Evolutionary conservation across 2,329 filamentous ascomycete species (phyloP).

Genomic region (Claviceps humidiphila): DNA sequence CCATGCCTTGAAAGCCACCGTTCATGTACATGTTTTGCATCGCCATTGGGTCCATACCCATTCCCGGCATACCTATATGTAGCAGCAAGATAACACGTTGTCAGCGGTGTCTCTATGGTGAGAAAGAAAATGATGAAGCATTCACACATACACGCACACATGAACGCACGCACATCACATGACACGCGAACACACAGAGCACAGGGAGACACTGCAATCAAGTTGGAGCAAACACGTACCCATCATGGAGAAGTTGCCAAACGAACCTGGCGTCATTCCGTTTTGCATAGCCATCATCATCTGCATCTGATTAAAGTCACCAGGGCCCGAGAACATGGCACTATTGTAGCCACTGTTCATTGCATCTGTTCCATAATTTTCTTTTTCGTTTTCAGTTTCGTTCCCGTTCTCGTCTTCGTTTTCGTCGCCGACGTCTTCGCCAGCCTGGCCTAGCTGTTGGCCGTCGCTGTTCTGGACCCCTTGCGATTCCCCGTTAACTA

Average conservation of each 20-base stretch:
- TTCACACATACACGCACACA: background rate
- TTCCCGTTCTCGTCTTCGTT: constrained; percentile 15
- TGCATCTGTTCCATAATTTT: constrained; percentile 22
- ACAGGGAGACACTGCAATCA: background rate
- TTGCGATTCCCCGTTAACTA: background rate
- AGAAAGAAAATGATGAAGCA: background rate
- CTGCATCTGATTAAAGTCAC: constrained; percentile 66
- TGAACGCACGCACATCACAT: too few species aligned
- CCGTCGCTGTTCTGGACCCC: background rate
- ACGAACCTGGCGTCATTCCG: constrained; percentile 43
- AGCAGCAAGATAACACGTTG: constrained; percentile 14
- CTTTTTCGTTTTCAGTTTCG: constrained; percentile 16
- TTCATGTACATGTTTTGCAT: constrained; percentile 72
- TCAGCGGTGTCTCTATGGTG: background rate
- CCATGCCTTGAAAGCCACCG: constrained; percentile 66
- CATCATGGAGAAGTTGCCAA: constrained; percentile 65
- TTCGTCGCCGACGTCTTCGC: constrained; percentile 11
- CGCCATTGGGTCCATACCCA: constrained; percentile 71
- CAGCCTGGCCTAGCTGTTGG: constrained; percentile 5
- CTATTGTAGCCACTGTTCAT: constrained; percentile 35
- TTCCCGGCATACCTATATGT: constrained; percentile 56
- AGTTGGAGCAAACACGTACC: constrained; percentile 43
- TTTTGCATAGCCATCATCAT: constrained; percentile 69
- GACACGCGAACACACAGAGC: too few species aligned
- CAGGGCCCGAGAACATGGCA: constrained; percentile 47